phyloP scores from a whole-genome alignment of 2,329 filamentous ascomycete species.

The Graphilbum fragrans region DNA sequence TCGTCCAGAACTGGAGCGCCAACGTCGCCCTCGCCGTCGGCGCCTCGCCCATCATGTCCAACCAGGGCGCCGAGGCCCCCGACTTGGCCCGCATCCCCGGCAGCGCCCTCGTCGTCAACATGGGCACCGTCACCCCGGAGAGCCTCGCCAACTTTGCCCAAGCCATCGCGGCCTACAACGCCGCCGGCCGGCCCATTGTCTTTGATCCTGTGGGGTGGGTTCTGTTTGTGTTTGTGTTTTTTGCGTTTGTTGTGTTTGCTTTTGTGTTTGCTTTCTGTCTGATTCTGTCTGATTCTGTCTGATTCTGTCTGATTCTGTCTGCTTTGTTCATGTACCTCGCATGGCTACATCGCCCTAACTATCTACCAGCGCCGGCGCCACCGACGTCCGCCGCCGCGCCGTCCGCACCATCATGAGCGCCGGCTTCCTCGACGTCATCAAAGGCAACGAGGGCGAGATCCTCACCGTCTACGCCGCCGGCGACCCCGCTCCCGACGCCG shows the following conservation, averaged over 20 bases:
- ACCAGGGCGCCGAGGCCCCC: constrained; percentile 66
- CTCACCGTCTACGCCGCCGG: constrained; percentile 51
- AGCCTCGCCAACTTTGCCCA: constrained; percentile 58
- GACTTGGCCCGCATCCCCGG: constrained; percentile 63
- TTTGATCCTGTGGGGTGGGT: constrained; percentile 77
- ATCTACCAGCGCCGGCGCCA: constrained; percentile 58
- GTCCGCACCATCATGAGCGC: constrained; percentile 57
- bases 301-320: neutral
- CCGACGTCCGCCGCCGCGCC: constrained; percentile 56
- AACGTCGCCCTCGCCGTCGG: constrained; percentile 80
- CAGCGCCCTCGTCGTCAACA: constrained; percentile 79
- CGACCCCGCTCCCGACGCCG: constrained; percentile 14
- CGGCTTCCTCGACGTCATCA: constrained; percentile 79
- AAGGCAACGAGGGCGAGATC: constrained; percentile 89
- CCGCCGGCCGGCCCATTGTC: constrained; percentile 59
- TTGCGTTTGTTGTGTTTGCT: constrained; percentile 3
- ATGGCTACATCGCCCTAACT: neutral
- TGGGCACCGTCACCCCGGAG: constrained; percentile 79
- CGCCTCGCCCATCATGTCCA: constrained; percentile 88
- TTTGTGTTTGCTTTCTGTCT: no score
- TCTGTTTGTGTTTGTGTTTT: neutral
- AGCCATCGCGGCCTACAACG: constrained; percentile 74
- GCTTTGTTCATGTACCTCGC: neutral
- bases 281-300: neutral
- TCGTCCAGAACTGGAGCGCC: constrained; percentile 90